Conservation (phyloP, 805 yeast genomes). For the Candida sonorensis region DNA sequence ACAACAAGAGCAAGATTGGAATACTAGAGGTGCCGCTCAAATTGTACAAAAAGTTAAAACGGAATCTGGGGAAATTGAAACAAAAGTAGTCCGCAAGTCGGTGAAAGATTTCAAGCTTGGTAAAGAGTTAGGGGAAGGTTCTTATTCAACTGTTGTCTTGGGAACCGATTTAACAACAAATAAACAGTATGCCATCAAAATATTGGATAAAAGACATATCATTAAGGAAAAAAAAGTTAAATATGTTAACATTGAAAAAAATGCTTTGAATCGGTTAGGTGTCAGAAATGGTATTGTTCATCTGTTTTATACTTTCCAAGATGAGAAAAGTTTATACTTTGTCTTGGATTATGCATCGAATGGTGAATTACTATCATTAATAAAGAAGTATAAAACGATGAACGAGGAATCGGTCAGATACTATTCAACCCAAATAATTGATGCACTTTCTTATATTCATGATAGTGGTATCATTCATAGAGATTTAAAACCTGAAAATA, state of each 20-base stretch:
- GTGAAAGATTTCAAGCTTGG: slow-evolving; percentile 88
- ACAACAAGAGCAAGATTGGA: slow-evolving; percentile 51
- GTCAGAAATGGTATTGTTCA: slow-evolving; percentile 57
- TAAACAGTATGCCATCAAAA: slow-evolving; percentile 66
- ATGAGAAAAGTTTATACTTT: slow-evolving; percentile 63
- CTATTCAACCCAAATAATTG: slow-evolving; percentile 68
- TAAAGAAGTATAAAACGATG: slow-evolving; percentile 63
- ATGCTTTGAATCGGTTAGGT: slow-evolving; percentile 65
- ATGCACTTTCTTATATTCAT: slow-evolving; percentile 68
- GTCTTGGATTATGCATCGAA: slow-evolving; percentile 74
- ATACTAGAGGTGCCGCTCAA: slow-evolving; percentile 53
- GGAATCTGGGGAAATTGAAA: slow-evolving; percentile 42
- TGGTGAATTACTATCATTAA: slow-evolving; percentile 65
- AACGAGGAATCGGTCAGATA: slow-evolving; percentile 63
- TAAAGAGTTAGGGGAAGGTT: slow-evolving; percentile 87
- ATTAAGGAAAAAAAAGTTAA: slow-evolving; percentile 79
- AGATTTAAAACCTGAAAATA: slow-evolving; percentile 81
- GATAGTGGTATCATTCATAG: slow-evolving; percentile 71
- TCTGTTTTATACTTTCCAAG: slow-evolving; percentile 74
- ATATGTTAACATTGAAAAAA: slow-evolving; percentile 78
- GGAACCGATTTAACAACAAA: slow-evolving; percentile 70
- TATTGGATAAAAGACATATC: slow-evolving; percentile 69
- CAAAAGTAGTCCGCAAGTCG: slow-evolving; percentile 41
- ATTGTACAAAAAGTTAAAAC: slow-evolving; percentile 38
- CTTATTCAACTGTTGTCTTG: slow-evolving; percentile 87